Base-by-base conservation (phyloP, 306 rosid genomes). In the Quercus aquifolioides region DNA sequence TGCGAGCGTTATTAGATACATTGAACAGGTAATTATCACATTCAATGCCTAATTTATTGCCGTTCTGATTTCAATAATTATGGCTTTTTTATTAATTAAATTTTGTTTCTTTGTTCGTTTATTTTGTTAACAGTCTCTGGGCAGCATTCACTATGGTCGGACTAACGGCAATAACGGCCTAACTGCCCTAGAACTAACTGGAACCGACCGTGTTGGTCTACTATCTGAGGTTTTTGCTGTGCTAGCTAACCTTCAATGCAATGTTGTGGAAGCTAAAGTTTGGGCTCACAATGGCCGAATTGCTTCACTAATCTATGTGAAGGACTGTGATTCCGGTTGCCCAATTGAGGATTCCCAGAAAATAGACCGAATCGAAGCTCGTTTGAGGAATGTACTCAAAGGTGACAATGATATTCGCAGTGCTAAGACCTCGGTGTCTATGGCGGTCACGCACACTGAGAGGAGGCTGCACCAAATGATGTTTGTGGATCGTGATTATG, bases 221-320 rank as follows among this genome's bases (percentile, higher is more conserved):
- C 91, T 95, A 19, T 95, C 98, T 0, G 98, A 93, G 81, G 93
- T 95, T 5, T 95, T 95, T 82, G 99, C 99, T 0, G 99, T 93
- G 7, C 85, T 95, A 19, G 89, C 96, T 10, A 93, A 93, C 70
- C 92, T 91, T 67, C 91, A 93, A 73, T 92, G 98, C 15, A 88
- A 91, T 76, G 99, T 95, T 65, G 98, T 95, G 49, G 99, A 95
- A 74, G 85, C 99, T 71, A 92, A 91, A 80, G 93, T 91, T 76
- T 95, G 99, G 99, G 93, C 98, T 35, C 94, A 93, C 89, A 95
- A 95, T 80, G 98, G 98, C 23, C 86, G 99, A 26, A 93, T 95
- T n/a, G 98, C 99, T 2, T 90, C 98, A 1, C 75, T 91, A 31
- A 91, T 93, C 17, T 90, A 82, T 30, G 90, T 93, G 0, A 95